Evolutionary conservation across 2,329 filamentous ascomycete species (phyloP).

Genomic region (Lizonia empirigonia): DNA sequence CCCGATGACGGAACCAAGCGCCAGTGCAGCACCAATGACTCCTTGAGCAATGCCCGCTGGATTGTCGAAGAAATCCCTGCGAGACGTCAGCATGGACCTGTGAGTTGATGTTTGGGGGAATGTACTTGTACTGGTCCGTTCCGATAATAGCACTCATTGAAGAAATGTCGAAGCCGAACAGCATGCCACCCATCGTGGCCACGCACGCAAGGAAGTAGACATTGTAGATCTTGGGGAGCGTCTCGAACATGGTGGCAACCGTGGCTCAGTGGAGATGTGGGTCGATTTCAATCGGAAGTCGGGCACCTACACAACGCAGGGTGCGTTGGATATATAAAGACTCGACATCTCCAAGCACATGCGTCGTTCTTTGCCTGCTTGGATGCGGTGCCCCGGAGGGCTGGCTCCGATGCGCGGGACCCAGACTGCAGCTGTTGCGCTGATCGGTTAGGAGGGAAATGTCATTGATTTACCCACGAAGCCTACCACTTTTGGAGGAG

Average conservation of each 20-base stretch:
- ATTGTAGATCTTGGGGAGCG: constrained; percentile 60
- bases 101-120: background rate
- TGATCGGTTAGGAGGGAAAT: constrained; percentile 3
- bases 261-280: constrained; percentile 16
- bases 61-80: constrained; percentile 56
- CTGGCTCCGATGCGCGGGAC: background rate
- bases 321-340: background rate
- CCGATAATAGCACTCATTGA: constrained; percentile 61
- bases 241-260: constrained; percentile 31
- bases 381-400: background rate
- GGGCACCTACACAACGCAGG: background rate
- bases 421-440: background rate
- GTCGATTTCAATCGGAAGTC: constrained; percentile 4
- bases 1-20: constrained; percentile 57
- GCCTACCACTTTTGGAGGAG: background rate
- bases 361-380: constrained; percentile 10
- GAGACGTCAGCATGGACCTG: background rate
- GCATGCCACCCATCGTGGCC: constrained; percentile 59
- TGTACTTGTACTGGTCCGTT: constrained; percentile 54
- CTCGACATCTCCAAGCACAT: background rate
- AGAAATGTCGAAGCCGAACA: constrained; percentile 63
- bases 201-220: constrained; percentile 60
- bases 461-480: background rate
- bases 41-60: constrained; percentile 57
- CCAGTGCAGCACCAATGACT: constrained; percentile 57